Evolutionary conservation across 495 filamentous ascomycete species (phyloP).

Genomic region (Tuber brumale): DNA sequence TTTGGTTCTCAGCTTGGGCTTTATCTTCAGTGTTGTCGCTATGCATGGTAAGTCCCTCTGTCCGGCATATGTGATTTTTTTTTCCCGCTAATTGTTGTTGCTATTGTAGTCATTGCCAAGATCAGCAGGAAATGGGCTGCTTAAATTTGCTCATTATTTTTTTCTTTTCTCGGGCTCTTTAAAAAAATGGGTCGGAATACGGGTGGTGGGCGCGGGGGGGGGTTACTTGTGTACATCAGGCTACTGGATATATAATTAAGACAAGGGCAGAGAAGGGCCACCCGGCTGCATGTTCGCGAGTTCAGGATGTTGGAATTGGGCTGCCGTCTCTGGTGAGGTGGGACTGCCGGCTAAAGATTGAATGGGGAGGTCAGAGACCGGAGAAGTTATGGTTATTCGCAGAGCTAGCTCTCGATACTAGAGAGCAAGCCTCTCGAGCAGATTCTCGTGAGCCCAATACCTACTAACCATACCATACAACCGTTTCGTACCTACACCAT

Average conservation of each 20-base stretch:
- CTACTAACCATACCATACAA: background rate
- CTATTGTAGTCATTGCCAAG: constrained; percentile 80
- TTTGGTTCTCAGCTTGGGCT: constrained; percentile 84
- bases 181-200: constrained; percentile 6
- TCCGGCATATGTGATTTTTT: background rate
- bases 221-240: background rate
- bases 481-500: background rate
- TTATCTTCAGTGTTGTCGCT: constrained; percentile 97
- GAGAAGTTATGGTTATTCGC: background rate
- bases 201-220: constrained; percentile 8
- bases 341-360: background rate
- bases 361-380: background rate
- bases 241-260: background rate
- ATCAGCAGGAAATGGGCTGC: constrained; percentile 83
- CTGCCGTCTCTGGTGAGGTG: background rate
- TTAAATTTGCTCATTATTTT: constrained; percentile 41
- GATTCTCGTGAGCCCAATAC: background rate
- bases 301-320: background rate
- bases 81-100: constrained; percentile 33
- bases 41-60: constrained; percentile 70
- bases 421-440: background rate
- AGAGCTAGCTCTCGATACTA: background rate
- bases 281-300: background rate
- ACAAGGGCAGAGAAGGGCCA: background rate
- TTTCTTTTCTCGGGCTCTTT: constrained; percentile 8